These are phyloP conservation scores for Aspergillus egyptiacus DNA, from an alignment of 495 filamentous ascomycete genomes.

Conservation along the genomic window DNA sequence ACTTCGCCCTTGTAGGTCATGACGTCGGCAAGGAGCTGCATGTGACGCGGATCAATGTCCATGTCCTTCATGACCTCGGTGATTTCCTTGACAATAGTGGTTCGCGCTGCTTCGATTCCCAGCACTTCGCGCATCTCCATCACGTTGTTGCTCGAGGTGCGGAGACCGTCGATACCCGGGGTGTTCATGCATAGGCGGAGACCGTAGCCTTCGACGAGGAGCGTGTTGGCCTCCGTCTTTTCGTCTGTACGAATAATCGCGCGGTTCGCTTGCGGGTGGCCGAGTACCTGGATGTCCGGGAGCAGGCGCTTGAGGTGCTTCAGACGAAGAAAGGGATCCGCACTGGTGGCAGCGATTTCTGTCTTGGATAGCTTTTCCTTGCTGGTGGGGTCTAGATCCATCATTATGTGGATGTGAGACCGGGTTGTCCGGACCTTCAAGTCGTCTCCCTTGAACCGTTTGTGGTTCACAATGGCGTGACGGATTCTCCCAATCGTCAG, in stretches of 20 bases:
- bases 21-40: constrained; percentile 96
- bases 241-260: constrained; percentile 83
- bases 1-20: constrained; percentile 99
- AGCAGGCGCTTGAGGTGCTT: constrained; percentile 78
- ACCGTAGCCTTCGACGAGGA: constrained; percentile 94
- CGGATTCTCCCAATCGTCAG: constrained; percentile 63
- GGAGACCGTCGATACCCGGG: constrained; percentile 70
- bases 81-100: constrained; percentile 78
- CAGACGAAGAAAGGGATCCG: constrained; percentile 73
- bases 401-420: constrained; percentile 50
- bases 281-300: constrained; percentile 72
- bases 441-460: constrained; percentile 65
- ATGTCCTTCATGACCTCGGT: constrained; percentile 77
- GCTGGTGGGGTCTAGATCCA: constrained; percentile 52
- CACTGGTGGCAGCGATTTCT: constrained; percentile 47
- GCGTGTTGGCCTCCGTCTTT: constrained; percentile 51
- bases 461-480: constrained; percentile 64
- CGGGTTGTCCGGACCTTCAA: constrained; percentile 44
- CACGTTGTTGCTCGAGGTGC: constrained; percentile 74
- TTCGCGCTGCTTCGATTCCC: constrained; percentile 90
- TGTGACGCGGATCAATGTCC: constrained; percentile 96
- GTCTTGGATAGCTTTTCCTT: constrained; percentile 49
- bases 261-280: constrained; percentile 76
- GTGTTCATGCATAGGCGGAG: constrained; percentile 86
- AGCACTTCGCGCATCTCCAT: constrained; percentile 91